These are phyloP conservation scores for Rhizopogon vinicolor DNA, from an alignment of 768 basidiomycete genomes.

Conservation along the genomic window DNA sequence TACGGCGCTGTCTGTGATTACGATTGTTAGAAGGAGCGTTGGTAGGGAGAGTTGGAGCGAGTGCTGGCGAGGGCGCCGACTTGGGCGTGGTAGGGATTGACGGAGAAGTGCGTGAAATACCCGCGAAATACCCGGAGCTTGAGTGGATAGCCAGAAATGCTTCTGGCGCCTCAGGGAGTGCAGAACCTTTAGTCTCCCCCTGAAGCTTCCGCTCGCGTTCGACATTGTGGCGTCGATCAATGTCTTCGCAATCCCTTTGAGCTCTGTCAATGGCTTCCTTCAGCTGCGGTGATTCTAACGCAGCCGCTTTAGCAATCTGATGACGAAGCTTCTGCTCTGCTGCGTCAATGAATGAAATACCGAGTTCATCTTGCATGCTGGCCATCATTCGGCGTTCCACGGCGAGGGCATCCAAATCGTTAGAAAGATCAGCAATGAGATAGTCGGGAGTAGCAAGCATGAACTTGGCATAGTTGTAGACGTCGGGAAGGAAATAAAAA, in stretches of 20 bases:
- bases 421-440: conserved; percentile 67
- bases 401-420: conserved; percentile 68
- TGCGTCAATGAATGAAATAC: conserved; percentile 72
- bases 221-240: conserved; percentile 36
- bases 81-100: conserved; percentile 6
- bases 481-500: conserved; percentile 94
- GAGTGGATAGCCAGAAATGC: conserved; percentile 43
- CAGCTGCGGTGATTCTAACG: conserved; percentile 68
- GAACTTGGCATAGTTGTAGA: conserved; percentile 83
- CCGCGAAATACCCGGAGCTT: background rate
- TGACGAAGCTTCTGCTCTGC: conserved; percentile 73
- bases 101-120: conserved; percentile 24
- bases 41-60: conserved; percentile 6
- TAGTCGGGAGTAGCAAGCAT: conserved; percentile 94
- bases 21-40: conserved; percentile 30
- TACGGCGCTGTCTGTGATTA: conserved; percentile 59
- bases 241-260: conserved; percentile 49
- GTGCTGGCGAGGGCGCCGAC: conserved; percentile 4
- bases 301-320: conserved; percentile 76
- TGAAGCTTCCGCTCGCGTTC: conserved; percentile 15
- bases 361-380: conserved; percentile 72
- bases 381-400: conserved; percentile 62
- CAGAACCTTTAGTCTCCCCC: conserved; percentile 10
- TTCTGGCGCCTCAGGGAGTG: conserved; percentile 43
- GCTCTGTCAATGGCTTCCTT: conserved; percentile 61